phyloP scores from a whole-genome alignment of 257 asterid species.

The Ehretia macrophylla region DNA sequence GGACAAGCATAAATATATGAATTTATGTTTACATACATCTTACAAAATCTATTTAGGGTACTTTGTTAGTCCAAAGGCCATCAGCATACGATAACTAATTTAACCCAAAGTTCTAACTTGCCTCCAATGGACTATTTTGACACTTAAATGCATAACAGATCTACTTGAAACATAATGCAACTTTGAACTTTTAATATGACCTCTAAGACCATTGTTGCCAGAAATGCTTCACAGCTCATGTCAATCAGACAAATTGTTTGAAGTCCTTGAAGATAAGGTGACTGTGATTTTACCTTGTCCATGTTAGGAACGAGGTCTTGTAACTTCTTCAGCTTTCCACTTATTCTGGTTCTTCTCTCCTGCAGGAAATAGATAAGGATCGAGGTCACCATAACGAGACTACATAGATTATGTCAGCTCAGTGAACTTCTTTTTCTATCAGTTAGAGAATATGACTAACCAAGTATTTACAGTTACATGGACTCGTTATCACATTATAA shows the following conservation, averaged over 20 bases:
- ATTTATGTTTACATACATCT: no score
- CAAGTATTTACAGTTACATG: no score
- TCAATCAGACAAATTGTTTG: neutral
- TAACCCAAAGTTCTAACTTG: neutral
- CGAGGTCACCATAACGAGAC: neutral
- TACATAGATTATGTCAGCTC: neutral
- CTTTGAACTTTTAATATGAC: no score
- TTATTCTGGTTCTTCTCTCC: conserved; percentile 93
- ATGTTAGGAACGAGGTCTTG: conserved; percentile 97
- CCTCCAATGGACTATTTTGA: neutral
- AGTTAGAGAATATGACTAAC: neutral
- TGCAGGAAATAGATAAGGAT: conserved; percentile 7
- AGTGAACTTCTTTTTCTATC: neutral
- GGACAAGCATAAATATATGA: no score
- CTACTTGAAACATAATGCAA: no score
- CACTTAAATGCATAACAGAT: neutral
- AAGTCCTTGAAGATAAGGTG: neutral
- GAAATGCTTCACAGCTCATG: no score
- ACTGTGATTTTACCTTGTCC: conserved; percentile 62
- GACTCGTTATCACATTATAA: neutral
- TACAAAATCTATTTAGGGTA: no score
- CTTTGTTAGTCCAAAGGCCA: no score
- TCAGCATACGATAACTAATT: neutral
- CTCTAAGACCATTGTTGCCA: no score
- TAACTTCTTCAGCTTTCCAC: conserved; percentile 78